Evolutionary conservation across 108 stramenopile species (phyloP).

Genomic region (Pseudonitzschia multistriata): DNA sequence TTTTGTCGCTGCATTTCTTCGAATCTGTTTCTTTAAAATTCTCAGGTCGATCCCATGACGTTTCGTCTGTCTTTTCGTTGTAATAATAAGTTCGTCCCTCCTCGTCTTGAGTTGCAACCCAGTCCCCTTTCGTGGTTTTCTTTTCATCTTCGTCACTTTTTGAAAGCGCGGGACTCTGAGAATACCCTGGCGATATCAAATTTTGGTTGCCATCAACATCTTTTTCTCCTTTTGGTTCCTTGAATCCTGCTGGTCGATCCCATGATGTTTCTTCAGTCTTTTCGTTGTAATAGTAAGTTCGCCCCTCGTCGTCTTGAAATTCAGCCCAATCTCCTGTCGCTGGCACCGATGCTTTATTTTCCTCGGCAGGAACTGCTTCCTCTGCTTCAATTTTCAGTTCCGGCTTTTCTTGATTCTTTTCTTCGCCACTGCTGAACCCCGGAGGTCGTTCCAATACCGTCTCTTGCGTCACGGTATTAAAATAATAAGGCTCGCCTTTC

Average conservation of each 20-base stretch:
- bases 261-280: constrained; percentile 64
- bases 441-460: constrained; percentile 68
- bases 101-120: constrained; percentile 43
- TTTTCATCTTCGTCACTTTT: neutral
- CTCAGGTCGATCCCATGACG: constrained; percentile 71
- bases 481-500: constrained; percentile 46
- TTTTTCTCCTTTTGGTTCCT: constrained; percentile 6
- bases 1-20: neutral
- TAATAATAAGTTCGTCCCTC: constrained; percentile 47
- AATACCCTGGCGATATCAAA: too few species aligned
- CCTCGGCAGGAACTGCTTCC: neutral
- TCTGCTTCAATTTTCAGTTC: constrained; percentile 34
- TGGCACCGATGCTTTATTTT: constrained; percentile 4
- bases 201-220: neutral
- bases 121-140: neutral
- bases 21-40: constrained; percentile 13
- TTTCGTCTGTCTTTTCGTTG: constrained; percentile 49
- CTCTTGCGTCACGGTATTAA: constrained; percentile 46
- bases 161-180: too few species aligned
- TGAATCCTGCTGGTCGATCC: constrained; percentile 61
- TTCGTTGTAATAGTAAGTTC: constrained; percentile 49
- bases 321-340: constrained; percentile 33
- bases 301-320: constrained; percentile 43
- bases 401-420: neutral
- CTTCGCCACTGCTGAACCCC: constrained; percentile 19